Percentiles rank a stretch among this genome's conserved stretches.
Conservation (phyloP, 495 filamentous ascomycete species). For the Lasiosphaeria ovina region DNA sequence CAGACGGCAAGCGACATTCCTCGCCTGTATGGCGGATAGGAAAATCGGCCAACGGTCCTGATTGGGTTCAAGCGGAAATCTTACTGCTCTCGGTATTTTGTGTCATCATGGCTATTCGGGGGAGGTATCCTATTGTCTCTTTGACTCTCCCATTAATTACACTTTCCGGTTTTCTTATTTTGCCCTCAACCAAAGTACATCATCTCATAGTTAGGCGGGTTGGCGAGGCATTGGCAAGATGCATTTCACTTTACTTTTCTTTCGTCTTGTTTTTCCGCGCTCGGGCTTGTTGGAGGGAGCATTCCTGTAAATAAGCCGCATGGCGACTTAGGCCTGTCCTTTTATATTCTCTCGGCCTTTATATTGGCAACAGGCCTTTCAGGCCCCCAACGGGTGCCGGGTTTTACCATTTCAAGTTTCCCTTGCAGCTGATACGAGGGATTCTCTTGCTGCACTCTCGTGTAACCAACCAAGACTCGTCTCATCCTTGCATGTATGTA, state of each 20-base stretch:
- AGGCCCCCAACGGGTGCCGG: background rate
- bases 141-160: conserved; percentile 1
- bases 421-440: no score
- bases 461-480: no score
- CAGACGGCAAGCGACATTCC: background rate
- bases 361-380: background rate
- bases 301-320: conserved; percentile 11
- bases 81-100: background rate
- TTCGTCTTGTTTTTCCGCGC: background rate
- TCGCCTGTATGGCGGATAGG: background rate
- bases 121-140: background rate
- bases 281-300: background rate
- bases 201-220: conserved; percentile 7
- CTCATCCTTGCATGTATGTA: no score
- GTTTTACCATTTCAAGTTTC: no score
- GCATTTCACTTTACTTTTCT: conserved; percentile 15
- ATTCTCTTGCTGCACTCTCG: no score
- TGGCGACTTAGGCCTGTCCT: background rate
- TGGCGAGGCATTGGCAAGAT: conserved; percentile 16
- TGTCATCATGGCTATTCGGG: background rate
- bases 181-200: background rate
- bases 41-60: background rate
- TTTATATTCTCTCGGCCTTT: background rate
- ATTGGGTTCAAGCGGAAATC: background rate
- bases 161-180: conserved; percentile 8